Conservation (phyloP, 495 filamentous ascomycete genomes). For the Tuber calosporum region DNA sequence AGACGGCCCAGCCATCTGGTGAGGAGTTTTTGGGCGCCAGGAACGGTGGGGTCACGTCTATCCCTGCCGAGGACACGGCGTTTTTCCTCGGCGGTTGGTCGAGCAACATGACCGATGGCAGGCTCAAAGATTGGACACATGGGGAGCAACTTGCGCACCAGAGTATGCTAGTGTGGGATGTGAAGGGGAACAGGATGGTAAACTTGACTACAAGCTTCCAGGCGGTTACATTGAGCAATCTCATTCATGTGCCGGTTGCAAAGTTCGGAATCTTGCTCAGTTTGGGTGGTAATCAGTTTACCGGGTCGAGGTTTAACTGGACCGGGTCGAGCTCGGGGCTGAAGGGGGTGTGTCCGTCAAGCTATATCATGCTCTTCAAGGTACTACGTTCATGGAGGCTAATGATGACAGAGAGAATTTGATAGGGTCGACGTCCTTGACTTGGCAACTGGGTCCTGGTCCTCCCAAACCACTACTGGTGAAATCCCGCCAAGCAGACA, state of each 20-base stretch:
- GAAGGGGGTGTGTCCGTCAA: not conserved
- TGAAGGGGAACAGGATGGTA: constrained; percentile 10
- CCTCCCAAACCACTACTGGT: constrained; percentile 12
- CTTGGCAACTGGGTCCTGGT: constrained; percentile 18
- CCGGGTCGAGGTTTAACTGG: not conserved
- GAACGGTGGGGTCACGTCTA: constrained; percentile 7
- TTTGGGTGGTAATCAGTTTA: constrained; percentile 9
- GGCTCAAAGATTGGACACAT: constrained; percentile 9
- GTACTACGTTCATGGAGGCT: not conserved
- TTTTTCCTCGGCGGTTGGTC: constrained; percentile 17
- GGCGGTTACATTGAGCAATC: constrained; percentile 5
- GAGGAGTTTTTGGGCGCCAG: constrained; percentile 8
- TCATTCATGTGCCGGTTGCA: constrained; percentile 20
- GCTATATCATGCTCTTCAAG: not conserved
- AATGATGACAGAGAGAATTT: constrained; percentile 9
- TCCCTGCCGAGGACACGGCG: constrained; percentile 5
- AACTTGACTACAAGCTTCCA: constrained; percentile 10
- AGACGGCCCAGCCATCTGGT: not conserved
- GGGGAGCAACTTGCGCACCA: not conserved
- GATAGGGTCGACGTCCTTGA: constrained; percentile 20
- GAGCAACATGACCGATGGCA: constrained; percentile 14
- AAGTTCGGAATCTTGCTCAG: constrained; percentile 13
- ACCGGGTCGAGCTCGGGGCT: not conserved
- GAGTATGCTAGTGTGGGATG: constrained; percentile 15
- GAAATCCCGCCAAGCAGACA: constrained; percentile 12